Base-by-base conservation (phyloP, 139 green algal species). In the Nannochloris sp. region DNA sequence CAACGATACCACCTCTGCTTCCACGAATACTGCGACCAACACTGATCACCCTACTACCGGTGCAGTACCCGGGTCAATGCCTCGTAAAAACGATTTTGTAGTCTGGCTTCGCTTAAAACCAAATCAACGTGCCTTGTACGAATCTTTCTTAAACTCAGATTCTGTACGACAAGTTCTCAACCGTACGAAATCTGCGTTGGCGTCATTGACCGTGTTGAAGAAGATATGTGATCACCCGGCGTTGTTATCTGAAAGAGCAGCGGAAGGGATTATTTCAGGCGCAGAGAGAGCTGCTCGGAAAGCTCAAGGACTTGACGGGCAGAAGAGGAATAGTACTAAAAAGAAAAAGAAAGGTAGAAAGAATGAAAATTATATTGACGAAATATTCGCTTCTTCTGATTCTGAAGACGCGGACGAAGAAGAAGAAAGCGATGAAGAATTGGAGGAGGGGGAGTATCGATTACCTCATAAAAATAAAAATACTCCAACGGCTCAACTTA, bases 191-290 rank as follows among this genome's bases (percentile, higher is more conserved):
- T 93, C 84, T 0, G 73, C 85, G 2, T 75, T 98, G 42, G 76
- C 86, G 1, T 87, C 90, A 5, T 64, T 86, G 34, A 79, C 74
- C 4, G 74, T 87, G 45, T 77, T 90, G 47, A 88, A 89, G 68
- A 92, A 93, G 77, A 86, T 98, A 7, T 98, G 93, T 72, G 85
- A 95, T 67, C 91, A 98, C 67, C 91, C 92, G 1, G 83, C 76
- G 19, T 77, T 98, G 64, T 77, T 98, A 13, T 91, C 64, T 31
- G 61, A 90, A 8, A 51, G 67, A 2, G 83, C 84, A 0, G 76
- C 78, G 0, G 23, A 73, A 27, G 34, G 61, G 61, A 79, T 83
- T 14, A 36, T 80, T 3, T 31, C 42, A 14, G 65, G 76, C 58
- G 59, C 36, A 56, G 1, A 7, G 14, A n/a, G 25, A 13, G 2